Evolutionary conservation across 805 yeast genomes (phyloP), one percentile per base, ranked within the genome.

Genomic region (Cyberlindnera amylophila): DNA sequence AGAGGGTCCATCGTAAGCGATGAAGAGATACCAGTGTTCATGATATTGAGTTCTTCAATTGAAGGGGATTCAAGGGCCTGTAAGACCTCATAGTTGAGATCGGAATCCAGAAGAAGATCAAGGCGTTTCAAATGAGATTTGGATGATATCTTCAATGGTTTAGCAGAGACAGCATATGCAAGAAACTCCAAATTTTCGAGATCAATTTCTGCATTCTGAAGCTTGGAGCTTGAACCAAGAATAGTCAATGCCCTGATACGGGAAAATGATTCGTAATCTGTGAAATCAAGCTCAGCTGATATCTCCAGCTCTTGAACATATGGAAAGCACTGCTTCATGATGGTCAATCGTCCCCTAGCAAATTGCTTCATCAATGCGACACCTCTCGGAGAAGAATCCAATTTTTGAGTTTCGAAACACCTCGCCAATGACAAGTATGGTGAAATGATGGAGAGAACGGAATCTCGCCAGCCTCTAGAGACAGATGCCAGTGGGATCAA

Each of bases 181-280:
- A 54, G 29, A 37, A 41, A 51, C 5, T 40, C 34, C 17, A 54
- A 23, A 4, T 16, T 12, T 2, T 12, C 23, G 11, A 38, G 21
- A 4, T 34, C 13, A 5, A 40, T 13, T 4, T 13, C 13, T 6
- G 12, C 18, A n/a, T 15, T n/a, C 14, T 6, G 19, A 9, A 13
- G 29, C 14, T 12, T 17, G 9, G 12, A 12, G 11, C 29, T 34
- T 2, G 42, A 28, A 4, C 55, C 57, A 1, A 55, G 36, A 1
- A 55, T 32, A 1, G 46, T 50, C 32, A 53, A 36, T 4, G 57
- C 52, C 17, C 18, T 36, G 9, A 51, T 10, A 17, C 42, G 39
- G 3, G 21, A 10, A 29, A 51, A 47, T 8, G 4, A 1, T 4
- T 13, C 12, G 4, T 24, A 7, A 5, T 34, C 28, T 10, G 24